phyloP scores from a whole-genome alignment of 805 yeast species.

The Candida maesae region DNA sequence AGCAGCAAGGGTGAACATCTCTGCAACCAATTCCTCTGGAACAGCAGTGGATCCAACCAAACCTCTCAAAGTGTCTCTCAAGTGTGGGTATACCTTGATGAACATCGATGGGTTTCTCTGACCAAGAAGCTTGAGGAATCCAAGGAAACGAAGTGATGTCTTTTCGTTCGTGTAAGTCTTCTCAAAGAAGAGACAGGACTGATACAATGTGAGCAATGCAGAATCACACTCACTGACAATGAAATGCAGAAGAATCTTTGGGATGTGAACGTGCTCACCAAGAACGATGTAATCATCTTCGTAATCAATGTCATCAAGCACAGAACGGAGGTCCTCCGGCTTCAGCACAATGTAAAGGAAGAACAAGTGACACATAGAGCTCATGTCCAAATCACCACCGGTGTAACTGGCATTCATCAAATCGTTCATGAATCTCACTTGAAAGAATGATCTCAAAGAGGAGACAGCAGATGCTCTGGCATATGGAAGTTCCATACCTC shows the following conservation, averaged over 20 bases:
- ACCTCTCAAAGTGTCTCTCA: constrained; percentile 31
- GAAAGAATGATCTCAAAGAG: constrained; percentile 41
- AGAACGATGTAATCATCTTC: constrained; percentile 31
- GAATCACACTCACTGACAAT: constrained; percentile 27
- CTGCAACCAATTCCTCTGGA: constrained; percentile 27
- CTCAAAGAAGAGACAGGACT: constrained; percentile 32
- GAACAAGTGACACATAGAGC: constrained; percentile 28
- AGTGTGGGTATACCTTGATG: constrained; percentile 30
- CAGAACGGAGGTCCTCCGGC: constrained; percentile 33
- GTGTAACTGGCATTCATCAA: constrained; percentile 11
- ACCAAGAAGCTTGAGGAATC: constrained; percentile 30
- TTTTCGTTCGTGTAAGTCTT: constrained; percentile 34
- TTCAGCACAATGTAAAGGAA: constrained; percentile 34
- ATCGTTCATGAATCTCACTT: constrained; percentile 38
- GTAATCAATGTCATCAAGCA: constrained; percentile 34
- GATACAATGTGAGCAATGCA: constrained; percentile 33
- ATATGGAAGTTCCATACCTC: constrained; percentile 58
- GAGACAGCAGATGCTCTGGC: constrained; percentile 46
- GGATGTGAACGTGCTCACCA: constrained; percentile 34
- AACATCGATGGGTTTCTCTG: constrained; percentile 31
- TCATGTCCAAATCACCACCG: constrained; percentile 5
- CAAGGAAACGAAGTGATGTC: constrained; percentile 31
- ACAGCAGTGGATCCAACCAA: constrained; percentile 10
- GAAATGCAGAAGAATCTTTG: constrained; percentile 33
- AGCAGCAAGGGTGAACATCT: constrained; percentile 30